Percentiles rank a stretch among this genome's conserved stretches.
phyloP scores from a whole-genome alignment of 2,329 filamentous ascomycete genomes.

The Phyllosticta citrichinensis region DNA sequence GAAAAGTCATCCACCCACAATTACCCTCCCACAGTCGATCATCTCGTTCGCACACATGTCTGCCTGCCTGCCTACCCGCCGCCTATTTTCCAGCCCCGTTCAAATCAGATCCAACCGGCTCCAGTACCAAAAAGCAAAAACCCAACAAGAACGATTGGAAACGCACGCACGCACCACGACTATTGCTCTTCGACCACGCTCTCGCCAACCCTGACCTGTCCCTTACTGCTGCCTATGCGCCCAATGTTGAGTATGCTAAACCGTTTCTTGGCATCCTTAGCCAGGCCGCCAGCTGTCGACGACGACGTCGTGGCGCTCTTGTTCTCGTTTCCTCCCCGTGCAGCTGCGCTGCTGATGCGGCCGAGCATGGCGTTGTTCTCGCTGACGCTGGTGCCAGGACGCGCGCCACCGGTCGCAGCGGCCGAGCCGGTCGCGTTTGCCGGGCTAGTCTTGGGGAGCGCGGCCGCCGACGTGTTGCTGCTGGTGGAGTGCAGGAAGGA shows the following conservation, averaged over 20 bases:
- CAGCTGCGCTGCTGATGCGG: background rate
- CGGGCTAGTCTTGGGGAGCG: constrained; percentile 8
- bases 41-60: no score
- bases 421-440: background rate
- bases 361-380: background rate
- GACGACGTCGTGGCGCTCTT: background rate
- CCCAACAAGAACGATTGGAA: no score
- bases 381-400: background rate
- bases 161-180: background rate
- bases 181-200: constrained; percentile 12
- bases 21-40: no score
- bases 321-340: constrained; percentile 24
- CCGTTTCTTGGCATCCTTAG: constrained; percentile 58
- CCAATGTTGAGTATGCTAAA: constrained; percentile 69
- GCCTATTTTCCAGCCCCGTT: no score
- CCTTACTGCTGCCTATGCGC: constrained; percentile 57
- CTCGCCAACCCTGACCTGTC: constrained; percentile 28
- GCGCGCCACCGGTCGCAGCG: background rate
- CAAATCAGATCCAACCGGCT: no score
- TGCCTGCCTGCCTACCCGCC: no score
- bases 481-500: constrained; percentile 19
- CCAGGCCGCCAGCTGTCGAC: constrained; percentile 2
- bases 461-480: constrained; percentile 9
- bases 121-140: no score
- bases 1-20: no score